Base-by-base conservation (phyloP, 441 rosid species). In the Erodium moschatum region DNA sequence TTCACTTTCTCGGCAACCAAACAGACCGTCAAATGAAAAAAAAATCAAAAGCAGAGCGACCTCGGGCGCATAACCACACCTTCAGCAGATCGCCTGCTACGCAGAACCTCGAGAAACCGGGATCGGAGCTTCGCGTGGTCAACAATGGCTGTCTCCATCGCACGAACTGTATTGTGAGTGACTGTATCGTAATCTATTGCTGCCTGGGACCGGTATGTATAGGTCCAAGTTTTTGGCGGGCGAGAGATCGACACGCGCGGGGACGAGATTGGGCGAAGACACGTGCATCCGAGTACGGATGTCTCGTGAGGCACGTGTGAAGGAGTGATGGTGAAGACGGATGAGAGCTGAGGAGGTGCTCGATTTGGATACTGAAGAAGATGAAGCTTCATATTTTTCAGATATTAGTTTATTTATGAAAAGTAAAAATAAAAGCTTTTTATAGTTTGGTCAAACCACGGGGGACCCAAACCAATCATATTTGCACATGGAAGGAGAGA, bases 101-200 rank as follows among this genome's bases (percentile, higher is more conserved):
- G 84, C 40, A 92, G 88, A 67, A 83, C 19, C 9, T 64, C 70
- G 29, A 88, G 76, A 78, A 92, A 92, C 66, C 84, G 73, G 52
- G 72, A 69, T 50, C 97, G 84, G 71, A 89, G 69, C 67, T 71
- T 13, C 35, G 68, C 84, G 7, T 67, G 58, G 54, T 79, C 73
- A 31, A 38, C 5, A 7, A 4, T 13, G 1, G 4, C 66, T 9
- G 67, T 18, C 13, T 75, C 76, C 73, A 70, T 66, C 11, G 7
- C 73, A 71, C 71, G 54, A 46, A 46, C 54, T 12, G 54, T 46
- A 46, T 11, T 1, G 54, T 2, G 13, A 12, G 2, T 11, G 15
- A 12, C 27, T 24, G 27, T 24, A 24, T 24, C 27, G 27, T 24
- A 24, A 24, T 24, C 27, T 24, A 24, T 24, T 24, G 27, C 27